Evolutionary conservation across 1,139 yeast species (phyloP), one percentile per base, ranked within the genome.

Genomic region (Arxiozyma bovina): DNA sequence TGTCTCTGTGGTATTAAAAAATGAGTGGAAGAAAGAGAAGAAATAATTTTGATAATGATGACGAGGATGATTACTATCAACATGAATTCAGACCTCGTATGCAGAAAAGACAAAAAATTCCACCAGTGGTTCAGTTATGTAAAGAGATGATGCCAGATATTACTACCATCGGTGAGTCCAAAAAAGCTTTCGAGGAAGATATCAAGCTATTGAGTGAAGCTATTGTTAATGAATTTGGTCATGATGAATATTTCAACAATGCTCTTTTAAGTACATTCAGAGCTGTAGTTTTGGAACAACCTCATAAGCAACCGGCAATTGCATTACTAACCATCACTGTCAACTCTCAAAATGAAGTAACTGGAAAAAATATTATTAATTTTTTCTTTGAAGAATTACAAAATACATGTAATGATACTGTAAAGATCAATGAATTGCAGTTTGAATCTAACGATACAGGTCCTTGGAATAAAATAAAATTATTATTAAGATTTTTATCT

Each of bases 251-350:
- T 54, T 79, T 85, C 58, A 77, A 89, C 57, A 73, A 72, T 51
- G 80, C 85, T 20, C 74, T 86, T 23, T 74, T 85, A 62, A 76
- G 77, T 53, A 86, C 90, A 0, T 70, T 89, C 40, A 77, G 77
- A 57, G 89, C 96, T 1, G 80, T 87, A 47, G 76, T 87, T 11
- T 71, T 79, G 45, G 99, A 93, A 70, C 97, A 91, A 70, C 98
- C 98, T 0, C 96, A 91, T 62, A 93, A 91, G 68, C 80, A 85
- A 57, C 81, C 83, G 27, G 80, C 85, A 25, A 72, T 91, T 57
- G 79, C 89, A 40, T 82, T 85, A n/a, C 76, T 89, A 60, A 73
- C 91, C 12, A 77, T 85, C 61, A 75, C 85, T 42, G 83, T 89
- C 55, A 85, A 86, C 70, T 76, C 86, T 18, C 79, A 79, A 59